These are phyloP conservation scores for Fagus crenata DNA, from an alignment of 306 rosid species.

Conservation along the genomic window DNA sequence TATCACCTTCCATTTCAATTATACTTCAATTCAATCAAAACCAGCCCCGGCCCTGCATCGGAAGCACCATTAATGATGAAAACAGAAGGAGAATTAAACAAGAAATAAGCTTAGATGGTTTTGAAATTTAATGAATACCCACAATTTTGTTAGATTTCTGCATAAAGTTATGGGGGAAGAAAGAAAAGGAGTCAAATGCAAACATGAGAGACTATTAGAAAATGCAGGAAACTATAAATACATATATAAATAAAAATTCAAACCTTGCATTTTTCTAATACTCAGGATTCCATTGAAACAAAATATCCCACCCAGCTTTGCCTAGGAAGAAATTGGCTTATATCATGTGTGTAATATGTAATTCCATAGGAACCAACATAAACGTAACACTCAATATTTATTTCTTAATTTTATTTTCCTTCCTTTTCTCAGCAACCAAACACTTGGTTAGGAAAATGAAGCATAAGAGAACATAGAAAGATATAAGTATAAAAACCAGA, in stretches of 20 bases:
- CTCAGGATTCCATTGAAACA: neutral
- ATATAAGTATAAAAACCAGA: conserved; percentile 23
- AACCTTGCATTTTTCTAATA: neutral
- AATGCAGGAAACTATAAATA: neutral
- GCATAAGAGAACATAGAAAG: conserved; percentile 33
- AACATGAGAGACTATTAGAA: neutral
- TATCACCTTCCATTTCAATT: conserved; percentile 67
- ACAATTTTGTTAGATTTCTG: neutral
- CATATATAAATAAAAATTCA: no score
- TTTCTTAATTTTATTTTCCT: conserved; percentile 36
- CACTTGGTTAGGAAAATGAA: conserved; percentile 31
- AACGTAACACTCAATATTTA: conserved; percentile 23
- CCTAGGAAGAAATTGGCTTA: neutral
- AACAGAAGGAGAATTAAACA: conserved; percentile 17
- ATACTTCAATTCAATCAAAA: conserved; percentile 33
- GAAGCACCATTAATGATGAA: conserved; percentile 18
- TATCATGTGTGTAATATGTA: neutral
- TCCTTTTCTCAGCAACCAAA: conserved; percentile 49
- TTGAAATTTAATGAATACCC: conserved; percentile 3
- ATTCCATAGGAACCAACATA: conserved; percentile 11
- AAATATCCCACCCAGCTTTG: neutral
- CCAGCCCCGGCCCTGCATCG: conserved; percentile 44
- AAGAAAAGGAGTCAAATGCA: neutral
- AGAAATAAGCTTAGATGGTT: conserved; percentile 3
- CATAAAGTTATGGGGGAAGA: neutral